Percentiles rank a stretch among this genome's conserved stretches.
These are phyloP conservation scores for Erysimum pusillum DNA, from an alignment of 441 rosid genomes.

Conservation along the genomic window DNA sequence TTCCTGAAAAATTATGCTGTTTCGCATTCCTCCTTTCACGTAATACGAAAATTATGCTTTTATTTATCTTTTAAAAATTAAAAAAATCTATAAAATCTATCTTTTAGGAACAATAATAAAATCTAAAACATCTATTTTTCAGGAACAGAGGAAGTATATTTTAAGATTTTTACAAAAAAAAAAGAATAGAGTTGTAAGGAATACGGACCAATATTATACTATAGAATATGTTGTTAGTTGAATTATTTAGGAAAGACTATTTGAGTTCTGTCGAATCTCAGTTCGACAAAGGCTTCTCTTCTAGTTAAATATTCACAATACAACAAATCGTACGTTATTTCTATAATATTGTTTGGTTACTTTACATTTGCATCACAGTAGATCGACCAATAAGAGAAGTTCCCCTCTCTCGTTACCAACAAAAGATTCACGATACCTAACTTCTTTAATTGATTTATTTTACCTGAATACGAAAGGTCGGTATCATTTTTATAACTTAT, in stretches of 20 bases:
- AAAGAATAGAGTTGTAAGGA: neutral
- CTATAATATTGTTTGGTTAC: slow-evolving; percentile 11
- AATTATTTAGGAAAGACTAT: slow-evolving; percentile 3
- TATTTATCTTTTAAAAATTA: too few species aligned
- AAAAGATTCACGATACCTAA: slow-evolving; percentile 5
- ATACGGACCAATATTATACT: neutral
- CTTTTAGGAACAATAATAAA: too few species aligned
- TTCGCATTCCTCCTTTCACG: too few species aligned
- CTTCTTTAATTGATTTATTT: neutral
- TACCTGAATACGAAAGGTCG: neutral
- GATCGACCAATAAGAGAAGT: slow-evolving; percentile 37
- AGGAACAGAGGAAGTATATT: too few species aligned
- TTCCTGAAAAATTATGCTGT: too few species aligned
- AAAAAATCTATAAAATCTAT: too few species aligned
- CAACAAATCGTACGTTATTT: slow-evolving; percentile 2
- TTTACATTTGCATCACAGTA: slow-evolving; percentile 20
- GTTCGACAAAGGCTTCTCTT: slow-evolving; percentile 10
- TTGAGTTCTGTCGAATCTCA: slow-evolving; percentile 30
- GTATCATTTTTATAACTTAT: slow-evolving; percentile 10
- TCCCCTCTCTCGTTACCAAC: neutral
- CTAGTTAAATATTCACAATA: slow-evolving; percentile 8
- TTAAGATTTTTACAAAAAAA: neutral
- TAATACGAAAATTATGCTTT: too few species aligned
- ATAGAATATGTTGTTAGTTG: neutral
- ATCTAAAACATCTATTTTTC: too few species aligned